Conservation (phyloP, 129 eudicot genomes). For the carrot (Daucus carota) region DNA sequence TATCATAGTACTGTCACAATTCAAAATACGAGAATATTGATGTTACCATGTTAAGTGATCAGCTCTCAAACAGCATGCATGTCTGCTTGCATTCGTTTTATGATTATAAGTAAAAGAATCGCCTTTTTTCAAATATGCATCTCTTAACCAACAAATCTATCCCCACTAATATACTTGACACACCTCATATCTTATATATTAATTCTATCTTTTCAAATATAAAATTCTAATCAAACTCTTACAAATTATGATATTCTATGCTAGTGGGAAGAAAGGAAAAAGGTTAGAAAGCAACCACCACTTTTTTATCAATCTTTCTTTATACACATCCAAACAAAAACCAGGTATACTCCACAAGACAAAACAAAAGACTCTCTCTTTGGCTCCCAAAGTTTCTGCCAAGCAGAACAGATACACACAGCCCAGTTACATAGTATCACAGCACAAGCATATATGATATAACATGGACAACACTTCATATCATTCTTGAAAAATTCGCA, state of each 20-base stretch:
- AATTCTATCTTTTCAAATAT: background rate
- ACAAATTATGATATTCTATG: background rate
- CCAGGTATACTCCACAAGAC: background rate
- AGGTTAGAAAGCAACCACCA: background rate
- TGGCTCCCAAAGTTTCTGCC: background rate
- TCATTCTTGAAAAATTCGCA: background rate
- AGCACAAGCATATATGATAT: too few relatives aligned
- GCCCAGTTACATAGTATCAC: background rate
- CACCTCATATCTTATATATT: too few relatives aligned
- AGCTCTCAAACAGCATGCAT: too few relatives aligned
- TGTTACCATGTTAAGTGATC: too few relatives aligned
- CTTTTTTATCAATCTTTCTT: background rate
- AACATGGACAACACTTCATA: background rate
- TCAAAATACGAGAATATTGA: background rate
- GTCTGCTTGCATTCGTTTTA: too few relatives aligned
- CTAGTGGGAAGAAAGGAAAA: background rate
- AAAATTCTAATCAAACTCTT: background rate
- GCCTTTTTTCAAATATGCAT: too few relatives aligned
- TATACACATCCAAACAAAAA: slow-evolving; percentile 3
- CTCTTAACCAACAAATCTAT: background rate
- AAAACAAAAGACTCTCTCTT: background rate
- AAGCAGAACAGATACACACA: background rate
- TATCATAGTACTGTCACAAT: background rate
- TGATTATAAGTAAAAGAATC: too few relatives aligned
- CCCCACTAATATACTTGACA: too few relatives aligned